Percentiles rank a stretch among this genome's conserved stretches.
These are phyloP conservation scores for Basidiobolus meristosporus DNA, from an alignment of 371 early-diverging fungal genomes.

Conservation along the genomic window DNA sequence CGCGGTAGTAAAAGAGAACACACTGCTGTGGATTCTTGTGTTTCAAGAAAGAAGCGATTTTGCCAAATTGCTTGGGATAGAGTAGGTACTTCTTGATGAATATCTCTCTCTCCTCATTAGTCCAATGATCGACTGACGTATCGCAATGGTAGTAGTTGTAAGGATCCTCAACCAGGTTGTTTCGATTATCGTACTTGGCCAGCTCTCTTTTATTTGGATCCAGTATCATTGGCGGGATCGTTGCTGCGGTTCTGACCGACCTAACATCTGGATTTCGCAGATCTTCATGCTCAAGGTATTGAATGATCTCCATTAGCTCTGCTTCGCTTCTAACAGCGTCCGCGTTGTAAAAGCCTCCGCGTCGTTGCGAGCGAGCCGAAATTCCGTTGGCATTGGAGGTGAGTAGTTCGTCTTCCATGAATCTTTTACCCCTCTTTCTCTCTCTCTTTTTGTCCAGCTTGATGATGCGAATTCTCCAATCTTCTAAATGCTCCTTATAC, in stretches of 20 bases:
- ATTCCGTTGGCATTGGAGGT: conserved; percentile 18
- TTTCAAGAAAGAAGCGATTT: conserved; percentile 54
- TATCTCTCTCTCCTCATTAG: conserved; percentile 49
- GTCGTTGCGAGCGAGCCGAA: conserved; percentile 13
- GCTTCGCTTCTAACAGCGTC: conserved; percentile 74
- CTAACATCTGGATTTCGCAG: conserved; percentile 58
- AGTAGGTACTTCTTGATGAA: conserved; percentile 60
- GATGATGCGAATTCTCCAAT: conserved; percentile 21
- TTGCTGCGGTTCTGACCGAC: conserved; percentile 54
- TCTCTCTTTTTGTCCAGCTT: conserved; percentile 23
- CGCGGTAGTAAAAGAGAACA: conserved; percentile 86
- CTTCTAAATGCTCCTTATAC: conserved; percentile 21
- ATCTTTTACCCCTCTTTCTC: conserved; percentile 9
- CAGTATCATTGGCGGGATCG: conserved; percentile 53
- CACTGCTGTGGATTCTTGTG: conserved; percentile 70
- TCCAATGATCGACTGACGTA: conserved; percentile 49
- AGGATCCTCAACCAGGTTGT: conserved; percentile 38
- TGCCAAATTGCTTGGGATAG: conserved; percentile 81
- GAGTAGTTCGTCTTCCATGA: conserved; percentile 22
- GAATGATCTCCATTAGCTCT: conserved; percentile 57
- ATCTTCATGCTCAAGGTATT: conserved; percentile 50
- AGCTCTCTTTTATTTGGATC: conserved; percentile 33
- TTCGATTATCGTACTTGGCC: conserved; percentile 34
- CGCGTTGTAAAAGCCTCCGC: conserved; percentile 26
- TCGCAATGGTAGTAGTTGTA: conserved; percentile 33